A percentile compares a stretch with the other conserved stretches of the same genome.
phyloP scores from a whole-genome alignment of 371 early-diverging fungal species.

The Mortierella sp. region DNA sequence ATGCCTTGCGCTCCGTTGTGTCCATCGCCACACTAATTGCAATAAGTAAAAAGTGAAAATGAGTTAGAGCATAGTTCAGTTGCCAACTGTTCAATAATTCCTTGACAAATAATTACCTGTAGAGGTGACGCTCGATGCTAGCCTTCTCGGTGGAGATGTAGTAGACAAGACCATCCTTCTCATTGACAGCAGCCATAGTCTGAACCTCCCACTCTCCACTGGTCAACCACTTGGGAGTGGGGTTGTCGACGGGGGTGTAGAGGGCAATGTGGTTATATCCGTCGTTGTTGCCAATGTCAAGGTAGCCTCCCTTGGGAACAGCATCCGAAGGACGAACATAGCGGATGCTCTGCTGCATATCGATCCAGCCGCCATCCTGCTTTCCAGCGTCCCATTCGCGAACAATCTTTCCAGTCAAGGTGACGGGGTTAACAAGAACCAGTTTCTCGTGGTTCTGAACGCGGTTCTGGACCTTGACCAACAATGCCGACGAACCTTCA shows the following conservation, averaged over 20 bases:
- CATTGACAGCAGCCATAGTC: slow-evolving; percentile 73
- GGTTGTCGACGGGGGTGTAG: slow-evolving; percentile 64
- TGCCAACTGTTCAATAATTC: too few relatives aligned
- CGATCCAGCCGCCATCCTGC: slow-evolving; percentile 83
- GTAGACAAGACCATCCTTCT: slow-evolving; percentile 69
- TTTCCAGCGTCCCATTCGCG: slow-evolving; percentile 66
- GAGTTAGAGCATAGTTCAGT: neutral
- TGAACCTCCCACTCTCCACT: slow-evolving; percentile 89
- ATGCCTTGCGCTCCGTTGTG: slow-evolving; percentile 54
- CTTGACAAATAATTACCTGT: slow-evolving; percentile 43
- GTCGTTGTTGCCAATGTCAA: slow-evolving; percentile 84
- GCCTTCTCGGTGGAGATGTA: slow-evolving; percentile 80
- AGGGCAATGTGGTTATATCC: slow-evolving; percentile 90
- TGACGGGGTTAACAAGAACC: slow-evolving; percentile 62
- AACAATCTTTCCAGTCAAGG: slow-evolving; percentile 58
- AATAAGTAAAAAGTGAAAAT: neutral
- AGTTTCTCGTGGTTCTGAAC: slow-evolving; percentile 87
- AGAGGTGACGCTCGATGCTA: slow-evolving; percentile 85
- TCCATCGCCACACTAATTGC: slow-evolving; percentile 62
- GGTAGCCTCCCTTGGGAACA: slow-evolving; percentile 70
- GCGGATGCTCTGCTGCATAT: slow-evolving; percentile 67
- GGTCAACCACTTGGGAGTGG: slow-evolving; percentile 83
- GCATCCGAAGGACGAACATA: slow-evolving; percentile 60
- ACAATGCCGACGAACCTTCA: slow-evolving; percentile 69
- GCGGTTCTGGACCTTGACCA: slow-evolving; percentile 87